Base-by-base conservation (phyloP, 192 early-diverging fungal genomes). In the Funneliformis mosseae region DNA sequence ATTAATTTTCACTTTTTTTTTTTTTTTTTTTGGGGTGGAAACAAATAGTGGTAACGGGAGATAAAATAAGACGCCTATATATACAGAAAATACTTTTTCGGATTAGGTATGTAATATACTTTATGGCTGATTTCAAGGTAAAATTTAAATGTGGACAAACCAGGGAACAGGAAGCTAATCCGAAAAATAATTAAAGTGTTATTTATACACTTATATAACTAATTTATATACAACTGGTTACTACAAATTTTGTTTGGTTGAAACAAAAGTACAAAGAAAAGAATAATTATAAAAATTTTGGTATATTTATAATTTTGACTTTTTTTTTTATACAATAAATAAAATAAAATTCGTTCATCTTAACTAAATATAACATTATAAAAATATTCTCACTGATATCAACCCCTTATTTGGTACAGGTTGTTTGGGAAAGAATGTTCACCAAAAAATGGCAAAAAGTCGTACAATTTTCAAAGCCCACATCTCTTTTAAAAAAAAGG, bases 1-100 rank as follows among this genome's bases (percentile, higher is more conserved):
- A 84, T 75, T 81, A 82, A 77, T 43, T 83, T 61, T 79, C 84
- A 76, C 79, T 87, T 83, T 82, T 85, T 87, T 41, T 46, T 38
- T 63, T 63, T 63, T 64, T 64, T 64, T 64, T 64, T 64, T 64
- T 64, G 63, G 55, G 75, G 68, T 76, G 23, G 61, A 42, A 81
- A 77, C 63, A 64, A 64, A 64, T 64, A 64, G 63, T 64, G 63
- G 63, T 64, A 64, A 27, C 63, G 63, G 63, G 63, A 25, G 63
- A 27, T 64, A 64, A 64, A 64, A 27, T 25, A 28, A 64, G n/a
- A 14, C n/a, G 11, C 27, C 12, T 64, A 64, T 27, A 64, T 28
- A 64, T 55, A 55, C 50, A 55, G 50, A 28, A 64, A 64, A 27
- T 25, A 27, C 27, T 64, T 64, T 64, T 64, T 64, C 63, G 63